phyloP scores from a whole-genome alignment of 2,329 filamentous ascomycete species.

The Colletotrichum chlorophyti region DNA sequence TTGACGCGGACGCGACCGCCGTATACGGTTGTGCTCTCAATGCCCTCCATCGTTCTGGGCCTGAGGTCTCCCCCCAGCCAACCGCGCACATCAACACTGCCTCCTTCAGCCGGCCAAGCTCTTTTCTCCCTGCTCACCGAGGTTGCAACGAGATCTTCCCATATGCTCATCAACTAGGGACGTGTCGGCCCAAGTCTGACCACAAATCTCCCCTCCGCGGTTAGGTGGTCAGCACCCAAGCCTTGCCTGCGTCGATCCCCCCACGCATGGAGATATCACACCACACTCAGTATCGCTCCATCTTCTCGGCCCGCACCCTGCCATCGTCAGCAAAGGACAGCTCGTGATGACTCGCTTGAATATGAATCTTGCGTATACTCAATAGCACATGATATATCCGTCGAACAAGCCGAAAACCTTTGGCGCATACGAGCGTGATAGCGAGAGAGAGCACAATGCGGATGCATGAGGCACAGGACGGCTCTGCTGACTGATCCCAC shows the following conservation, averaged over 20 bases:
- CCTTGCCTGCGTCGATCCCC: neutral
- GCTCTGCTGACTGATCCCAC: neutral
- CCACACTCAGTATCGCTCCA: conserved; percentile 4
- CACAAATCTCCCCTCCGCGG: neutral
- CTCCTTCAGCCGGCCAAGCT: neutral
- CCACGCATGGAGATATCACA: conserved; percentile 1
- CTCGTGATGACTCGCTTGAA: too few species aligned
- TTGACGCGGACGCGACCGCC: too few species aligned
- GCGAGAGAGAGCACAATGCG: neutral
- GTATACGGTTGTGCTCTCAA: too few species aligned
- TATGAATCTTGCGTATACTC: too few species aligned
- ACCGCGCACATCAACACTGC: neutral
- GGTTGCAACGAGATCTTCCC: neutral
- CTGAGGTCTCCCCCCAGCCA: neutral
- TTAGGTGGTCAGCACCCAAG: neutral
- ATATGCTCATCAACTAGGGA: neutral
- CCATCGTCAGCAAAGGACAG: conserved; percentile 5
- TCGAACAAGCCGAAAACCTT: neutral
- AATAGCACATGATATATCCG: neutral
- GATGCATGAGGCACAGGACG: neutral
- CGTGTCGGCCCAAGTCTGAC: neutral
- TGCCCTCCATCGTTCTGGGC: too few species aligned
- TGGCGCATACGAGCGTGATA: neutral
- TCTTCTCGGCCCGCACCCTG: conserved; percentile 1
- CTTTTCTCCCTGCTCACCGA: neutral